Evolutionary conservation across 352 stramenopile species (phyloP).

Genomic region (Blastocystis sp.): DNA sequence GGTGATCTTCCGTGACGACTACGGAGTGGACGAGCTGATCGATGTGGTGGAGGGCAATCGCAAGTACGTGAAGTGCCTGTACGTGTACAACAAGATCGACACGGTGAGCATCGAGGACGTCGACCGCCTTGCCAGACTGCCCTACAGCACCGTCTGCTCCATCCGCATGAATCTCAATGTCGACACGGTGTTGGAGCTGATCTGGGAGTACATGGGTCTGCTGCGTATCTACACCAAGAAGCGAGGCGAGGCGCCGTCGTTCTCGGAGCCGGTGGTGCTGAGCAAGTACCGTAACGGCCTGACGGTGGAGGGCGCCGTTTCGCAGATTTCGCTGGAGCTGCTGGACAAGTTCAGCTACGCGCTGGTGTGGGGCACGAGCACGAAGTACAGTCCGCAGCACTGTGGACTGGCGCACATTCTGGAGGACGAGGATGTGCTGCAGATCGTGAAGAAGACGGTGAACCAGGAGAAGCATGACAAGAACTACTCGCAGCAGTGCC

Average conservation of each 20-base stretch:
- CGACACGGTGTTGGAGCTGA: constrained; percentile 87
- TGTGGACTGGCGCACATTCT: constrained; percentile 89
- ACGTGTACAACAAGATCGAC: constrained; percentile 99
- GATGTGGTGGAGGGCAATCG: constrained; percentile 95
- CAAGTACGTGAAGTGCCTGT: constrained; percentile 97
- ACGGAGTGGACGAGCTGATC: constrained; percentile 93
- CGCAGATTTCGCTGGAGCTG: constrained; percentile 85
- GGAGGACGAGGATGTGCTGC: constrained; percentile 94
- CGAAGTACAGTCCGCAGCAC: constrained; percentile 94
- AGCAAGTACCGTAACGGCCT: constrained; percentile 84
- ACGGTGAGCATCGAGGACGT: constrained; percentile 97
- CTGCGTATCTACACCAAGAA: constrained; percentile 97
- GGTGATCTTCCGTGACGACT: constrained; percentile 92
- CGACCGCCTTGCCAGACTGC: constrained; percentile 35
- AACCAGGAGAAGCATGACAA: constrained; percentile 95
- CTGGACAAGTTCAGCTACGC: constrained; percentile 94
- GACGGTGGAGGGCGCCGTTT: constrained; percentile 91
- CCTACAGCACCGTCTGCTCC: constrained; percentile 54
- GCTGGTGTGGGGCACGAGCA: constrained; percentile 92
- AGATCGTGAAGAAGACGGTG: constrained; percentile 95
- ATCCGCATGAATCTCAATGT: constrained; percentile 88
- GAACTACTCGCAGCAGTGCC: constrained; percentile 90
- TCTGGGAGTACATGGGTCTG: constrained; percentile 96
- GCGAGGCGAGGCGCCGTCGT: constrained; percentile 88
- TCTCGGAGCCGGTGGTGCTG: constrained; percentile 92